A percentile compares a stretch with the other conserved stretches of the same genome.
phyloP scores from a whole-genome alignment of 2,329 filamentous ascomycete species.

The Fonsecaea pedrosoi region DNA sequence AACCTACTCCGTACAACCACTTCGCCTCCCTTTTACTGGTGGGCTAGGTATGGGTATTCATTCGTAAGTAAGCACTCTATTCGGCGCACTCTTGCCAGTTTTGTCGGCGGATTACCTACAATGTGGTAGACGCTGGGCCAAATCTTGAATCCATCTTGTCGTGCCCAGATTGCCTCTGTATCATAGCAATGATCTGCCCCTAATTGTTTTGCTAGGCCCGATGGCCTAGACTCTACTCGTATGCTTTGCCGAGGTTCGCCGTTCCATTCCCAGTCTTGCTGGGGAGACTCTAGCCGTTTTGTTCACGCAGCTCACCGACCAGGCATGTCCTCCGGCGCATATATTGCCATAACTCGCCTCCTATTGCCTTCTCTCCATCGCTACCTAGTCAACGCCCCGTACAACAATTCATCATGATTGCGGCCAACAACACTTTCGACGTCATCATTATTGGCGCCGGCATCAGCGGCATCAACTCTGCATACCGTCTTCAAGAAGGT shows the following conservation, averaged over 20 bases:
- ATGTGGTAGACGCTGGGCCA: too few species aligned
- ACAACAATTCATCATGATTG: conserved; percentile 27
- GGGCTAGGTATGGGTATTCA: too few species aligned
- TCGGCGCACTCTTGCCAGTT: too few species aligned
- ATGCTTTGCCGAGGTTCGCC: background rate
- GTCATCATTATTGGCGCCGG: conserved; percentile 74
- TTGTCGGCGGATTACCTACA: too few species aligned
- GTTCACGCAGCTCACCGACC: background rate
- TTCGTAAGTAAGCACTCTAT: too few species aligned
- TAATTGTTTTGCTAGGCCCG: background rate
- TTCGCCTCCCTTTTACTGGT: too few species aligned
- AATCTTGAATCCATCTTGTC: too few species aligned
- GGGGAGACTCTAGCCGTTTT: background rate
- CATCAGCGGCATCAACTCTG: conserved; percentile 76
- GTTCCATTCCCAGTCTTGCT: background rate
- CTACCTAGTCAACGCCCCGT: background rate
- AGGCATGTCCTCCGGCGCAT: background rate
- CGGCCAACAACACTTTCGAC: conserved; percentile 50
- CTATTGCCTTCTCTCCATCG: background rate
- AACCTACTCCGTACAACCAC: too few species aligned
- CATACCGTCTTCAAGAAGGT: conserved; percentile 70
- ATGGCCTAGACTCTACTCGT: background rate
- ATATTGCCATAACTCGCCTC: background rate
- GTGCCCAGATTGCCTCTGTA: too few species aligned
- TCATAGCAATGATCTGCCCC: too few species aligned